Evolutionary conservation across 106 monocot genomes (phyloP), one percentile per base, ranked within the genome.

Genomic region (Iris macrosiphon): DNA sequence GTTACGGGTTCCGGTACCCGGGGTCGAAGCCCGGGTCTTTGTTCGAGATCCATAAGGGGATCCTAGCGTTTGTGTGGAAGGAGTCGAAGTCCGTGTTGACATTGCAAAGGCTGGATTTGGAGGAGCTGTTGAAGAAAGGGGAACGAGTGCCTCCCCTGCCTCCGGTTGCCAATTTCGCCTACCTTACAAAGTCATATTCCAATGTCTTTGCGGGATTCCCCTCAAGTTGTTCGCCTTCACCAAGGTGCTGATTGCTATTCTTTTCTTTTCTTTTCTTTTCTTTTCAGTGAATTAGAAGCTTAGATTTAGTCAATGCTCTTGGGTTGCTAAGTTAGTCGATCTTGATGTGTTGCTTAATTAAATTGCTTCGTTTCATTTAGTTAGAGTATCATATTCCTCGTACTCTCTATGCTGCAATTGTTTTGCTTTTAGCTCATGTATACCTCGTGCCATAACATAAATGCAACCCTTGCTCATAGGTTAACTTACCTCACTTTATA

Each of bases 51-150:
- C 61, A 68, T n/a, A 69, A 79, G 49, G 82, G 79, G 22, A 60
- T 67, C 39, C 69, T 92, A 52, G 92, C 86, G 11, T 92, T 92
- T 79, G 86, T 92, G 4, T 92, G 92, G 92, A 76, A 63, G 56
- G 92, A 92, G 43, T 63, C 75, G 0, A 82, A 68, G 60, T 46
- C 72, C 34, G 82, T 92, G 11, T 67, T 92, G 49, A 79, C 72
- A 16, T 59, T 92, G 75, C 67, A 92, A 62, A 79, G 79, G 70
- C 24, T 92, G 39, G 66, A 92, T 40, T 35, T 92, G 49, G 71
- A 82, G 31, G 82, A 86, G 32, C 64, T 86, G 4, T 37, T 92
- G 35, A 79, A 19, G 75, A 84, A 70, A 57, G 92, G 92, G 60
- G 92, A 92, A 45, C 31, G 67, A 17, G 82, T 92, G 20, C 79